Percentiles rank a stretch among this genome's conserved stretches.
Conservation (phyloP, 495 filamentous ascomycete species). For the Acidiella bohemica region DNA sequence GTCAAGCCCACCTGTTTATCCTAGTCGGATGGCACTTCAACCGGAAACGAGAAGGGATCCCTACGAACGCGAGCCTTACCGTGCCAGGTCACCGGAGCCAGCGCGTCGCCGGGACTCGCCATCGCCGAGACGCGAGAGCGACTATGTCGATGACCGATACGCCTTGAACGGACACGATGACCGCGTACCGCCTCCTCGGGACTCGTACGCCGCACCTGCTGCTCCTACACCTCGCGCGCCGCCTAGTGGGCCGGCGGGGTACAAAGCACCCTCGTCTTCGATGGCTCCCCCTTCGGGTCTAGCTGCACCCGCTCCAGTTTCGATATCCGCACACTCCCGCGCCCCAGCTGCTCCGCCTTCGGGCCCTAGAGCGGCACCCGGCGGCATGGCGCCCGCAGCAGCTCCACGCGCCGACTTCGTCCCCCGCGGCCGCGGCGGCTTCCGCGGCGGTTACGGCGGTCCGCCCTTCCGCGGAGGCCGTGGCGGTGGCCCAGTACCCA, state of each 20-base stretch:
- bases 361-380: slow-evolving; percentile 7
- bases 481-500: not conserved
- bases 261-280: slow-evolving; percentile 7
- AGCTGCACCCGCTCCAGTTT: slow-evolving; percentile 8
- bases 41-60: slow-evolving; percentile 12
- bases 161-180: slow-evolving; percentile 21
- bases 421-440: slow-evolving; percentile 2
- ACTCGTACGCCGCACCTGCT: slow-evolving; percentile 12
- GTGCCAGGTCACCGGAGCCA: slow-evolving; percentile 2
- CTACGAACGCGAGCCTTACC: slow-evolving; percentile 18
- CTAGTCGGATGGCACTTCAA: slow-evolving; percentile 23
- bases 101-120: slow-evolving; percentile 5
- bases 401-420: slow-evolving; percentile 13
- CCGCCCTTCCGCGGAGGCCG: slow-evolving; percentile 10
- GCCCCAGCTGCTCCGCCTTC: slow-evolving; percentile 10
- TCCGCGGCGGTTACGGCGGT: slow-evolving; percentile 15
- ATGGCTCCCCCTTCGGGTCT: slow-evolving; percentile 15
- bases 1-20: slow-evolving; percentile 31
- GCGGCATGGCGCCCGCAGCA: not conserved
- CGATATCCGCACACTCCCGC: slow-evolving; percentile 13
- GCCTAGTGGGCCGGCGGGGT: slow-evolving; percentile 18
- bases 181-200: slow-evolving; percentile 20
- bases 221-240: slow-evolving; percentile 17
- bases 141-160: slow-evolving; percentile 23
- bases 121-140: slow-evolving; percentile 18